Conservation (phyloP, 805 yeast species). For the Clavispora carvajalis region DNA sequence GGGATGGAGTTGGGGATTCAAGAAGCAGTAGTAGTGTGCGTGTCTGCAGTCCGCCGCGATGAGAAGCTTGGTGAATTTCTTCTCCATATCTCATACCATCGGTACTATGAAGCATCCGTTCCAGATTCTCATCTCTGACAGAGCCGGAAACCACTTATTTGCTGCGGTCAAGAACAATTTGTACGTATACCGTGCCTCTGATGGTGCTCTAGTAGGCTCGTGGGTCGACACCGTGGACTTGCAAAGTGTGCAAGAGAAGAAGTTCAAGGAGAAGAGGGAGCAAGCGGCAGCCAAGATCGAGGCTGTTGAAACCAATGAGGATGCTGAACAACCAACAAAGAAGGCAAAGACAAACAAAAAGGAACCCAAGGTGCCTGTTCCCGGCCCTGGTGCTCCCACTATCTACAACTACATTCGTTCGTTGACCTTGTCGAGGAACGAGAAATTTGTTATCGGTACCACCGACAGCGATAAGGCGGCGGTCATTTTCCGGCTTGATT, state of each 20-base stretch:
- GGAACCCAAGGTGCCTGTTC: conserved; percentile 14
- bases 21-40: conserved; percentile 4
- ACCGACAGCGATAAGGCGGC: conserved; percentile 84
- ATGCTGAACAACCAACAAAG: conserved; percentile 8
- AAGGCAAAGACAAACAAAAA: conserved; percentile 12
- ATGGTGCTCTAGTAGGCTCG: conserved; percentile 43
- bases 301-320: conserved; percentile 6
- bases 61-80: background rate
- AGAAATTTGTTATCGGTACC: conserved; percentile 52
- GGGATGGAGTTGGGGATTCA: conserved; percentile 15
- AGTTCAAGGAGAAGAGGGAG: conserved; percentile 22
- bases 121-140: conserved; percentile 48
- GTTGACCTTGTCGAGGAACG: conserved; percentile 49
- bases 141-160: conserved; percentile 44
- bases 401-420: conserved; percentile 65
- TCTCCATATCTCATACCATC: background rate
- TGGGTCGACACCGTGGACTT: conserved; percentile 62
- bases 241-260: conserved; percentile 44
- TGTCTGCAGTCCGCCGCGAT: conserved; percentile 6
- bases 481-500: conserved; percentile 48
- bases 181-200: conserved; percentile 42
- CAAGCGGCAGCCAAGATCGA: conserved; percentile 20
- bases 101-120: conserved; percentile 61
- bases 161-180: conserved; percentile 55
- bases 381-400: conserved; percentile 61